These are phyloP conservation scores for Dimocarpus longan DNA, from an alignment of 345 rosid species.

Conservation along the genomic window DNA sequence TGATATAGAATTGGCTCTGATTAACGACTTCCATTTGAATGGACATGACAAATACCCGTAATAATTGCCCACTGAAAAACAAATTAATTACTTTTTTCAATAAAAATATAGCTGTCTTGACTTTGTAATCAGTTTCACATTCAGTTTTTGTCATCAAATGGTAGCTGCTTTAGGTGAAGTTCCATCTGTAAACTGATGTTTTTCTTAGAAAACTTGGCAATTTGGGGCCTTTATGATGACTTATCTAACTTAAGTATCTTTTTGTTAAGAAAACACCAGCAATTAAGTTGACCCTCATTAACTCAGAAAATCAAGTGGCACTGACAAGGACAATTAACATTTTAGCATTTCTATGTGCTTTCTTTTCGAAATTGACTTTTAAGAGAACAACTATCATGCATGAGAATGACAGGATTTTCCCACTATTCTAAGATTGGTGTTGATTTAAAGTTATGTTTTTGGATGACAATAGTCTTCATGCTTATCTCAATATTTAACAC, in stretches of 20 bases:
- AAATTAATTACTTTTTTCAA: not conserved
- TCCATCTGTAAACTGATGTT: not conserved
- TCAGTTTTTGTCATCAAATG: not conserved
- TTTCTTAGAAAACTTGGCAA: not conserved
- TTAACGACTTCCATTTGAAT: not conserved
- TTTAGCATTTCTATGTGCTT: not conserved
- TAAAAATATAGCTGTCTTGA: not conserved
- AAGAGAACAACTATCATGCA: not conserved
- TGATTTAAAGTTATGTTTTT: no score
- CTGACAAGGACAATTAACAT: not conserved
- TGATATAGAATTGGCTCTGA: no score
- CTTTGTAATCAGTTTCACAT: not conserved
- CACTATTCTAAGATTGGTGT: no score
- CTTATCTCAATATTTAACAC: no score
- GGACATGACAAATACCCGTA: not conserved
- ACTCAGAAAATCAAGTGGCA: not conserved
- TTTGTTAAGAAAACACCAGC: not conserved
- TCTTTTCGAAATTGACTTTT: not conserved
- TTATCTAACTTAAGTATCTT: not conserved
- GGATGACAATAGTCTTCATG: no score
- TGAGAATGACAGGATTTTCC: not conserved
- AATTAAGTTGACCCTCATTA: not conserved
- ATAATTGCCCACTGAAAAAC: not conserved
- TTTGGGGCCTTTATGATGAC: not conserved
- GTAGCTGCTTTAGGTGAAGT: not conserved